Evolutionary conservation across 2,329 filamentous ascomycete genomes (phyloP), one percentile per base, ranked within the genome.

Genomic region (Trematosphaeria pertusa): DNA sequence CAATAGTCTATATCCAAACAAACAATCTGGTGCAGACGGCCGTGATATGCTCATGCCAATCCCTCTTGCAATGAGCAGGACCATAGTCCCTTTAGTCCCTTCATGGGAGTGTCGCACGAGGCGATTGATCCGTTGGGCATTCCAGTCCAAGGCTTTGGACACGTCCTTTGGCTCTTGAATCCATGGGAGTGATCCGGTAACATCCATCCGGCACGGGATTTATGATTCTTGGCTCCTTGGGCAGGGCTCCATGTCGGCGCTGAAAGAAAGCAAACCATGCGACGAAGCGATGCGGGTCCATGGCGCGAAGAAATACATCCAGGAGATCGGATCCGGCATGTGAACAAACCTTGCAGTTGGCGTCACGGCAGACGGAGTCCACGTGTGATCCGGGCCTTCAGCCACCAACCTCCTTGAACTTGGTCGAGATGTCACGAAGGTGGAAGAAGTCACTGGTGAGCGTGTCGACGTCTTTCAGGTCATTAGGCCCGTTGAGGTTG

Each of bases 351-450:
- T 68, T 58, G 18, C 43, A 28, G 20, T 38, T 52, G 42, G 54
- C 44, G 50, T 61, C 48, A 41, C 28, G 50, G 51, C 49, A 59
- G 50, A 55, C 53, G 28, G 15, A 50, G 57, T 59, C 40, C 35
- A n/a, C n/a, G n/a, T 40, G 28, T 50, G 33, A 30, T 22, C 24
- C 37, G 35, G 39, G 52, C 53, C 40, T 69, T 72, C 69, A 72
- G 48, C 67, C 65, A 36, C 62, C 62, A 17, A 60, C 62, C 46
- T 64, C 61, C 37, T 64, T 62, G 60, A 65, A 68, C 46, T 66
- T 57, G 28, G 58, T 56, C 37, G 66, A 65, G 49, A 72, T 64
- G 33, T 69, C 67, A 46, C 68, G 64, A 12, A 73, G 62, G 11
- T 56, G 58, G 11, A 64, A 55, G 24, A 70, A 57, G 32, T 70